phyloP scores from a whole-genome alignment of 257 asterid species.

The Plantago elongata region DNA sequence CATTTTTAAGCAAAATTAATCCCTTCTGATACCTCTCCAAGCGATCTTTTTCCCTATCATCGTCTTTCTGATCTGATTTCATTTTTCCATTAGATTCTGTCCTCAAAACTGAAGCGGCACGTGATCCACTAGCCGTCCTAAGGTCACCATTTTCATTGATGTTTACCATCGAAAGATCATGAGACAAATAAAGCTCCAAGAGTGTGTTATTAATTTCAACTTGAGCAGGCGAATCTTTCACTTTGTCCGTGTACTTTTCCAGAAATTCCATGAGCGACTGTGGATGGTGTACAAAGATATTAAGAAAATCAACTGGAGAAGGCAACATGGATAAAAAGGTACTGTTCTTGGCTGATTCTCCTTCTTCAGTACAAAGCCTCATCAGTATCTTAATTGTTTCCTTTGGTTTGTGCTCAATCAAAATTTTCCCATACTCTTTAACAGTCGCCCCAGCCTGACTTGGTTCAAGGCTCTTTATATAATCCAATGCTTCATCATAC shows the following conservation, averaged over 20 bases:
- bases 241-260: conserved; percentile 67
- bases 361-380: conserved; percentile 94
- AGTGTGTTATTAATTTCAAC: conserved; percentile 89
- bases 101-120: conserved; percentile 26
- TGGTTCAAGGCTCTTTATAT: conserved; percentile 82
- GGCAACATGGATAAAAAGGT: conserved; percentile 84
- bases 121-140: conserved; percentile 28
- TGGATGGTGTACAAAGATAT: conserved; percentile 75
- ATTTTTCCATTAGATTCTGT: conserved; percentile 42
- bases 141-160: conserved; percentile 35
- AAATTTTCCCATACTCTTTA: conserved; percentile 89
- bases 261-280: conserved; percentile 90
- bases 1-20: conserved; percentile 66
- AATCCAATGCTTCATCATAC: conserved; percentile 87
- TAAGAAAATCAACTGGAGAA: conserved; percentile 96
- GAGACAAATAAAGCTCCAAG: conserved; percentile 78
- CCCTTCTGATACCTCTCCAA: conserved; percentile 72
- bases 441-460: conserved; percentile 96
- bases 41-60: conserved; percentile 47
- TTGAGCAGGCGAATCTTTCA: conserved; percentile 96
- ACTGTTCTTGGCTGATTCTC: conserved; percentile 47
- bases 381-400: conserved; percentile 78
- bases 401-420: conserved; percentile 81
- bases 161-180: conserved; percentile 66
- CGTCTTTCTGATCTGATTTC: conserved; percentile 21